Percentiles rank a stretch among this genome's conserved stretches.
These are phyloP conservation scores for Musa schizocarpa DNA, from an alignment of 176 grass and related monocot species.

Conservation along the genomic window DNA sequence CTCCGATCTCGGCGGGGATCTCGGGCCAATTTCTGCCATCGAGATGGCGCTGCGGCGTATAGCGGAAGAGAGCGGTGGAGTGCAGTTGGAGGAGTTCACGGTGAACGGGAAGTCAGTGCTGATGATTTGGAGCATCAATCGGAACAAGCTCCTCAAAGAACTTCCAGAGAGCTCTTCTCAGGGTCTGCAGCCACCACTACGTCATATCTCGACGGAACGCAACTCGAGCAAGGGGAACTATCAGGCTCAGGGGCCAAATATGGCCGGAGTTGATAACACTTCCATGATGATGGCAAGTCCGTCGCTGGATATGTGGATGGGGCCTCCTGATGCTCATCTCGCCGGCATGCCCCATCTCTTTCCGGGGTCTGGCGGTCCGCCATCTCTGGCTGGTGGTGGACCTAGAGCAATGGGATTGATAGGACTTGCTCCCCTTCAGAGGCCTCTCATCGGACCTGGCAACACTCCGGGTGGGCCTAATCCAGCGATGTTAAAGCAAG, in stretches of 20 bases:
- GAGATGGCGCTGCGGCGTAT: conserved; percentile 69
- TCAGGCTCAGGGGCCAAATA: conserved; percentile 15
- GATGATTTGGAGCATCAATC: conserved; percentile 90
- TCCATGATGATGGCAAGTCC: conserved; percentile 37
- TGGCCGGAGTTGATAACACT: conserved; percentile 26
- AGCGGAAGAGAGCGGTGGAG: conserved; percentile 59
- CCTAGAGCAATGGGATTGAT: conserved; percentile 47
- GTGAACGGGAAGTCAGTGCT: conserved; percentile 72
- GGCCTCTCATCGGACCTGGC: conserved; percentile 49
- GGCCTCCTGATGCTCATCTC: conserved; percentile 32
- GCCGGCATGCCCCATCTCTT: conserved; percentile 56
- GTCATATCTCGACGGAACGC: background rate
- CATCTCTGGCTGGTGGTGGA: conserved; percentile 22
- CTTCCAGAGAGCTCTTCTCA: conserved; percentile 56
- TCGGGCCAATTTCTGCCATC: conserved; percentile 46
- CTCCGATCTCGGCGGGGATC: conserved; percentile 48
- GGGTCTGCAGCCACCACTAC: conserved; percentile 23
- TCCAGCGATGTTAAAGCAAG: conserved; percentile 38
- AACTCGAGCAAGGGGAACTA: conserved; percentile 5
- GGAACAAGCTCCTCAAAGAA: conserved; percentile 89
- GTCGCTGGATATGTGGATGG: conserved; percentile 59
- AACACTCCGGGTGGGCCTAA: conserved; percentile 28
- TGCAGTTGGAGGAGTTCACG: conserved; percentile 77
- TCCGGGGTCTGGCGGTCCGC: conserved; percentile 16
- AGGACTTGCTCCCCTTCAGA: conserved; percentile 51